Evolutionary conservation across 345 rosid genomes (phyloP), one percentile per base, ranked within the genome.

Genomic region (Lepidium africanum): DNA sequence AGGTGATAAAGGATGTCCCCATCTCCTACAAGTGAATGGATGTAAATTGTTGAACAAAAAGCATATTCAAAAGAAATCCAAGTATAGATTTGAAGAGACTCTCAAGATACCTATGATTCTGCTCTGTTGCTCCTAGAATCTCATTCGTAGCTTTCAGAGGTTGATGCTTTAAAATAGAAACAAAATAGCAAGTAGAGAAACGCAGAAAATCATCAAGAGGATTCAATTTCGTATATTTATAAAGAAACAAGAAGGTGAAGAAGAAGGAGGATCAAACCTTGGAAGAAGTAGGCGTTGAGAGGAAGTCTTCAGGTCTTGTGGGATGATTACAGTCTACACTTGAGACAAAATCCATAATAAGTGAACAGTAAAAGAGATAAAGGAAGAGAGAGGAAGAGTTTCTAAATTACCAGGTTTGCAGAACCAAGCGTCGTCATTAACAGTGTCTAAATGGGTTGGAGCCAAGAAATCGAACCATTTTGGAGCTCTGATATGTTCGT

Each of bases 401-500:
- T 36, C 47, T 5, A 21, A 6, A 19, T 36, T 74, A 89, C 96
- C 96, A 52, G 96, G 82, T 76, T 84, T 83, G 78, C 99, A 94
- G 81, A 91, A 94, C 95, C 96, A 91, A 63, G 88, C 77, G 8
- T 79, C 80, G 51, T 84, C 95, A 40, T 78, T 80, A 7, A 71
- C 14, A 63, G 79, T 54, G 54, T 68, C 70, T 15, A 67, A 45
- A 12, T 70, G 66, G 27, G 42, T 56, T 2, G 81, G 76, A 13
- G 83, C 64, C 77, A 75, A 82, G 85, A 94, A 82, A 79, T 91
- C 96, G 45, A 85, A 83, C 93, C 93, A 94, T 74, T 83, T 84
- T 35, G 99, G 99, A 47, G 97, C 99, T 41, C 77, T 75, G 21
- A 94, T 78, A 81, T 83, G 84, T 81, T 94, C 99, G 60, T 94